phyloP scores from a whole-genome alignment of 768 basidiomycete species.

The Kwoniella botswanensis region DNA sequence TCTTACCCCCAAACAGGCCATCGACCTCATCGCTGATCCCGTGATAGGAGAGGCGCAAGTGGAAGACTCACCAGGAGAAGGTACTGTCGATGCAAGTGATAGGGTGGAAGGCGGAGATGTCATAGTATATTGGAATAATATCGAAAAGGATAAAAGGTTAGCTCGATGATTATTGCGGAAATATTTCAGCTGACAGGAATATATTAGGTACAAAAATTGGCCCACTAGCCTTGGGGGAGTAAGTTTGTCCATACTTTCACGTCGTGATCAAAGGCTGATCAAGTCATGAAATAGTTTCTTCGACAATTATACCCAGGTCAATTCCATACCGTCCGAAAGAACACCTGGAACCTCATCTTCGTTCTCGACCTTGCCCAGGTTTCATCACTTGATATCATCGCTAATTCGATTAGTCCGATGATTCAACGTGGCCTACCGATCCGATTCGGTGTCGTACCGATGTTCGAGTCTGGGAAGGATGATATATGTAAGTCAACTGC shows the following conservation, averaged over 20 bases:
- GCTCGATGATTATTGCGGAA: not conserved
- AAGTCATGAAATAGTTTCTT: constrained; percentile 64
- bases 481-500: constrained; percentile 49
- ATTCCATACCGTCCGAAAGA: constrained; percentile 73
- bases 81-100: constrained; percentile 90
- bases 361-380: constrained; percentile 77
- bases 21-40: constrained; percentile 74
- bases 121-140: constrained; percentile 87
- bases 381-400: constrained; percentile 68
- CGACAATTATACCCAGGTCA: constrained; percentile 80
- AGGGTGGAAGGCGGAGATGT: constrained; percentile 74
- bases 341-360: constrained; percentile 82
- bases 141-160: constrained; percentile 74
- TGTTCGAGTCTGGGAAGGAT: constrained; percentile 63
- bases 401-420: constrained; percentile 69
- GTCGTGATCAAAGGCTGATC: not conserved
- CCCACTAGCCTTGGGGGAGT: constrained; percentile 30
- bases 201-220: constrained; percentile 59
- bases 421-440: constrained; percentile 76
- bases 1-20: constrained; percentile 68
- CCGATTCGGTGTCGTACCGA: constrained; percentile 83
- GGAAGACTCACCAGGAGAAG: constrained; percentile 66
- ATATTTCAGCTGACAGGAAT: constrained; percentile 4
- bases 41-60: constrained; percentile 65
- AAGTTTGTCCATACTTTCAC: constrained; percentile 23